Conservation (phyloP, 2,329 filamentous ascomycete genomes). For the Trichoderma sp. region DNA sequence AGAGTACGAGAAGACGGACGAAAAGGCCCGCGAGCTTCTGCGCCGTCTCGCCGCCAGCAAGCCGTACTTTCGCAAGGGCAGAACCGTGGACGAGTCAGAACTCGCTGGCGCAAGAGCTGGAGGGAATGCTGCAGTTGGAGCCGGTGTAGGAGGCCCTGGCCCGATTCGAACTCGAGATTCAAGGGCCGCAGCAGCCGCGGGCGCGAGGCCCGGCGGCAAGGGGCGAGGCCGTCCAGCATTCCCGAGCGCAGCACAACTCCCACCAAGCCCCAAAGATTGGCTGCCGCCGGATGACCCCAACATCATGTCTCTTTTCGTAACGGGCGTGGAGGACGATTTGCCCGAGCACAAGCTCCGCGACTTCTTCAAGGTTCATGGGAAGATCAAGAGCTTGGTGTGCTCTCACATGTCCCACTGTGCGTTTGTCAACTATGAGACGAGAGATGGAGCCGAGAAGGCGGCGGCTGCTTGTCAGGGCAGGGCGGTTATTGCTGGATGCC, state of each 20-base stretch:
- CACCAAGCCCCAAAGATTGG: constrained; percentile 81
- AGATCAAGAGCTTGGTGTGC: constrained; percentile 88
- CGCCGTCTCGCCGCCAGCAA: constrained; percentile 84
- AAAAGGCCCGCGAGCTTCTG: constrained; percentile 88
- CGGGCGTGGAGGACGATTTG: constrained; percentile 92
- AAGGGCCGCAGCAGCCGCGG: constrained; percentile 48
- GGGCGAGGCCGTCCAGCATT: constrained; percentile 55
- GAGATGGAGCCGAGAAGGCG: constrained; percentile 81
- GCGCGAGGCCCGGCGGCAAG: constrained; percentile 45
- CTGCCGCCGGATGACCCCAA: constrained; percentile 77
- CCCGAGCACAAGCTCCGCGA: constrained; percentile 88
- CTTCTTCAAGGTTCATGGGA: constrained; percentile 85
- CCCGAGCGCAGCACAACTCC: constrained; percentile 68
- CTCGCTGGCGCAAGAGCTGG: constrained; percentile 36
- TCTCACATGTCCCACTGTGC: constrained; percentile 97
- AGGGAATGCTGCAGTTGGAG: constrained; percentile 50
- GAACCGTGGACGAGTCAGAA: constrained; percentile 62
- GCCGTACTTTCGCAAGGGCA: constrained; percentile 89
- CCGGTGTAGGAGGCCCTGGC: constrained; percentile 62
- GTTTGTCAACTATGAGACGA: constrained; percentile 88
- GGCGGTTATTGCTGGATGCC: constrained; percentile 86
- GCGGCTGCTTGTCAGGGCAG: constrained; percentile 82
- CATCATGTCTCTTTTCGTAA: constrained; percentile 91
- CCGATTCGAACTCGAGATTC: constrained; percentile 75
- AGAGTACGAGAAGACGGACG: constrained; percentile 94